These are phyloP conservation scores for Pseudozyma tsukubaensis DNA, from an alignment of 1,284 basidiomycete species.

Conservation along the genomic window DNA sequence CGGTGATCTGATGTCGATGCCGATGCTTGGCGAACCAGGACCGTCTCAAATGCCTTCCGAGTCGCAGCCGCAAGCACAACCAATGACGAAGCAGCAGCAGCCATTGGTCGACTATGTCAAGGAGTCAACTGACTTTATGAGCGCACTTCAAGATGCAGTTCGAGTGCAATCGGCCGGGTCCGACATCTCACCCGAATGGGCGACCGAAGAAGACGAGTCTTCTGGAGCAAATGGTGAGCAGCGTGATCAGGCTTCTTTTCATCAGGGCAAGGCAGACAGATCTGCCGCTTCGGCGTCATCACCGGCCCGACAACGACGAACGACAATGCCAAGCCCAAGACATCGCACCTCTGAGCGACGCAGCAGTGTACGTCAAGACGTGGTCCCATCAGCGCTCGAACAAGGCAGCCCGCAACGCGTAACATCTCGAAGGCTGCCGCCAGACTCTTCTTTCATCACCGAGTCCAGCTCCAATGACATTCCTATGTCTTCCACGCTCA, in stretches of 20 bases:
- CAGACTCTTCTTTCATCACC: conserved; percentile 36
- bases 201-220: conserved; percentile 42
- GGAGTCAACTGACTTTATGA: conserved; percentile 42
- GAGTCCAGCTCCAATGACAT: conserved; percentile 37
- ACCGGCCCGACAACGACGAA: conserved; percentile 18
- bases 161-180: conserved; percentile 10
- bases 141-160: conserved; percentile 37
- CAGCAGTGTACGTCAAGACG: conserved; percentile 9
- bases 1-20: conserved; percentile 46
- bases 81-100: not conserved
- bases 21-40: conserved; percentile 18
- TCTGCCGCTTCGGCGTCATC: conserved; percentile 11
- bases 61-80: not conserved
- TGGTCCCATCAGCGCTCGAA: conserved; percentile 24
- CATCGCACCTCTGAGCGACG: conserved; percentile 3
- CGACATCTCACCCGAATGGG: conserved; percentile 34
- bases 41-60: not conserved
- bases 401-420: conserved; percentile 41
- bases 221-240: conserved; percentile 11
- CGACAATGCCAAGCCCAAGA: not conserved
- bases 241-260: conserved; percentile 17
- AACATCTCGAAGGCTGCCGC: conserved; percentile 30
- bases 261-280: conserved; percentile 20
- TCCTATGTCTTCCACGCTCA: conserved; percentile 48
- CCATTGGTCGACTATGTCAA: conserved; percentile 48